phyloP scores from a whole-genome alignment of 768 basidiomycete species.

The Boletus rubescentipes region DNA sequence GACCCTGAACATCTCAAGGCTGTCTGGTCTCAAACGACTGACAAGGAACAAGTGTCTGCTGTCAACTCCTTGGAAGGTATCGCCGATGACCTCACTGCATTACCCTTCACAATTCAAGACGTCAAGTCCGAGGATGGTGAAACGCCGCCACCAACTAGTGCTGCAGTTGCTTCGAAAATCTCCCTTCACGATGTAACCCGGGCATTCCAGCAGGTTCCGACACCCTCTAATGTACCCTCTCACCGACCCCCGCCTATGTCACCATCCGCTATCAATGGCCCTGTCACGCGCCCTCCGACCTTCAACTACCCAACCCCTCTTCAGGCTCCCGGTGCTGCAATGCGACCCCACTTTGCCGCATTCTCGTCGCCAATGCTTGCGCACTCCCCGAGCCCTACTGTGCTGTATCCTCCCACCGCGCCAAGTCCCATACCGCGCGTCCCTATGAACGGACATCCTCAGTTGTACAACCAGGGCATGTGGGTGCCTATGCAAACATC shows the following conservation, averaged over 20 bases:
- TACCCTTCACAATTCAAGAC: conserved; percentile 81
- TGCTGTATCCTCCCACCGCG: conserved; percentile 63
- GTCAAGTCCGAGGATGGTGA: conserved; percentile 86
- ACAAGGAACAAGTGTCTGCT: conserved; percentile 61
- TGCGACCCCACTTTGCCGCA: conserved; percentile 56
- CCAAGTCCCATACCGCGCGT: conserved; percentile 67
- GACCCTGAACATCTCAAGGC: conserved; percentile 86
- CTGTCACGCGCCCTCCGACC: conserved; percentile 26
- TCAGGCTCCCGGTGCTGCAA: conserved; percentile 42
- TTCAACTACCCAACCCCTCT: conserved; percentile 39
- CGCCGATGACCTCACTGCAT: conserved; percentile 73
- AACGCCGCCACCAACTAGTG: conserved; percentile 66
- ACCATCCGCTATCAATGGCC: conserved; percentile 42
- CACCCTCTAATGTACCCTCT: conserved; percentile 48
- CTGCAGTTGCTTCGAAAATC: conserved; percentile 65
- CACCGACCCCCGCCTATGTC: conserved; percentile 51
- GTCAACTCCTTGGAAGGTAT: conserved; percentile 85
- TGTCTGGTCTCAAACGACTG: conserved; percentile 78
- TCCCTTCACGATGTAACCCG: conserved; percentile 80
- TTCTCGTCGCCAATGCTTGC: conserved; percentile 73
- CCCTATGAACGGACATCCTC: conserved; percentile 59
- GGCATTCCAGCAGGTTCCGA: conserved; percentile 84
- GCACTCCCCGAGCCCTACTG: conserved; percentile 65
- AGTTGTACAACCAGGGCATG: conserved; percentile 59
- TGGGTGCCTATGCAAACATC: conserved; percentile 58